Evolutionary conservation across 2,329 filamentous ascomycete genomes (phyloP), one percentile per base, ranked within the genome.

Genomic region (Ophiostoma sp.): DNA sequence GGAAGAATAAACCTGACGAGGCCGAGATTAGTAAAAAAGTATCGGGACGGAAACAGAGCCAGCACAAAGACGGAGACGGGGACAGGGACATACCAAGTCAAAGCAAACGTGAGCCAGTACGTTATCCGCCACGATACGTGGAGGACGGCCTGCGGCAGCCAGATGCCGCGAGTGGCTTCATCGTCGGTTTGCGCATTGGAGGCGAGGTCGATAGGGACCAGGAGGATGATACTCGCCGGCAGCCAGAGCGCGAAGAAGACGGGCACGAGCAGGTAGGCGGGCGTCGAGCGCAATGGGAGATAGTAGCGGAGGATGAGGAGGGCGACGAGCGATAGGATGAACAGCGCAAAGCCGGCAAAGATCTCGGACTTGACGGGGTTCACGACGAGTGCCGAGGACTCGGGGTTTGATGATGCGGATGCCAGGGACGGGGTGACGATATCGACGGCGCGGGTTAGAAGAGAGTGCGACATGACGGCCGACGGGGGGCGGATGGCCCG

Each of bases 201-300:
- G 1, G 94, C 93, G 72, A 99, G 87, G 78, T 99, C 95, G 77
- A 99, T 96, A 5, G 95, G 95, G 6, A 99, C 93, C 36, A 99
- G 86, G 38, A 99, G 83, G 38, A 98, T 87, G 75, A 96, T 94
- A 77, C 91, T 93, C 64, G 92, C 92, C 11, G 95, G 96, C 5
- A 99, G 86, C 75, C 92, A 93, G 73, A 99, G 85, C n/a, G 94
- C 92, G 73, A 99, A 90, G 81, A 99, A 99, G 71, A 99, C 92
- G 47, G 95, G 94, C 1, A 97, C 85, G 66, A 93, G 84, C 66
- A 98, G 88, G 78, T 96, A 97, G 70, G 89, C 91, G 0, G 95
- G 94, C 0, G 95, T 98, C 6, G 89, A 88, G 73, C 95, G 92
- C 45, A 99, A 84, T 2, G 94, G 94, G 9, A 99, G 86, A 79